A percentile compares a stretch with the other conserved stretches of the same genome.
These are phyloP conservation scores for Pleurostoma richardsiae DNA, from an alignment of 2,329 filamentous ascomycete species.

Conservation along the genomic window DNA sequence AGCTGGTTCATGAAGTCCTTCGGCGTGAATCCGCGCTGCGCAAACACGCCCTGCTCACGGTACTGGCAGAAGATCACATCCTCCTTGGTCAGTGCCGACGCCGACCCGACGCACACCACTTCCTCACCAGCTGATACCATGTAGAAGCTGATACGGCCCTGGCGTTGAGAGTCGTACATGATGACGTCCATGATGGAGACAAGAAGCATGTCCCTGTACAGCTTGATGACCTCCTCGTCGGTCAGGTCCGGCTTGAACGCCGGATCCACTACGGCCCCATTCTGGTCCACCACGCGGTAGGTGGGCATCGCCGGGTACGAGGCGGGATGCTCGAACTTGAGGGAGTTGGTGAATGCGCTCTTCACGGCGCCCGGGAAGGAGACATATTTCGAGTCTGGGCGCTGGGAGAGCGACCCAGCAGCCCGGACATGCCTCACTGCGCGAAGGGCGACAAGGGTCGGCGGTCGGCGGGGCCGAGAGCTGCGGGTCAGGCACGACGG, in stretches of 20 bases:
- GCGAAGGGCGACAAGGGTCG: constrained; percentile 2
- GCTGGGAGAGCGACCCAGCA: constrained; percentile 49
- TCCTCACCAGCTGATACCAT: constrained; percentile 96
- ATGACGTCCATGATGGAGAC: constrained; percentile 88
- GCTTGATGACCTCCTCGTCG: constrained; percentile 54
- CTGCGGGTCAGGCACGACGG: constrained; percentile 9
- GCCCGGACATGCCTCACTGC: constrained; percentile 17
- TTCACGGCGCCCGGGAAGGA: constrained; percentile 95
- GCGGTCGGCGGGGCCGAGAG: constrained; percentile 20
- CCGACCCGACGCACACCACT: constrained; percentile 85
- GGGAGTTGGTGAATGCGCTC: constrained; percentile 79
- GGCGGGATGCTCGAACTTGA: constrained; percentile 72
- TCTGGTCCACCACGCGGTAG: constrained; percentile 86
- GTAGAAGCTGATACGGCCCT: constrained; percentile 93
- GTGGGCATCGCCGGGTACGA: constrained; percentile 76
- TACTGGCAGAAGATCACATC: constrained; percentile 96
- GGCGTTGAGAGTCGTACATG: constrained; percentile 96
- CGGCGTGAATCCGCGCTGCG: constrained; percentile 80
- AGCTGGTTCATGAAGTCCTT: constrained; percentile 93
- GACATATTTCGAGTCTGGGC: constrained; percentile 49
- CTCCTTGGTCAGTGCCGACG: constrained; percentile 73
- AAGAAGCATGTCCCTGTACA: constrained; percentile 62
- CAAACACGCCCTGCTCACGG: constrained; percentile 85
- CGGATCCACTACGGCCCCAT: constrained; percentile 77
- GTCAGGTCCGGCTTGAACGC: constrained; percentile 63